Conservation (phyloP, 176 grass and related monocot species). For the Raddia guianensis region DNA sequence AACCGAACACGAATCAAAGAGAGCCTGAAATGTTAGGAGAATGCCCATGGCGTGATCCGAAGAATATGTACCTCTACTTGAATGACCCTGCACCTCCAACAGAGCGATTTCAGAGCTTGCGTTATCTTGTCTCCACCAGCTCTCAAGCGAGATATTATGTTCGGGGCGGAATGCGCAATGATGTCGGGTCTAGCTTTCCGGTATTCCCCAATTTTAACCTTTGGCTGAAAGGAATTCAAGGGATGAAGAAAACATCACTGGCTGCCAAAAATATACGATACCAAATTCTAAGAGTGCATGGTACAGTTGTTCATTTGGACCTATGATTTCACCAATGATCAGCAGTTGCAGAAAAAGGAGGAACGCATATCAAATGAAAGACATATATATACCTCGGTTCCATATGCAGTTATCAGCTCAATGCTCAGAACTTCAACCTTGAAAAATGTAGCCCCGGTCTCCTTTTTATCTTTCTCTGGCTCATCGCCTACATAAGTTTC, state of each 20-base stretch:
- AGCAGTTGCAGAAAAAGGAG: not conserved
- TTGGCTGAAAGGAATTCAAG: conserved; percentile 46
- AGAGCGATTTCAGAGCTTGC: conserved; percentile 79
- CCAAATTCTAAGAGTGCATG: not conserved
- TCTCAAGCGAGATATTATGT: conserved; percentile 79
- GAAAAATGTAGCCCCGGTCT: conserved; percentile 65
- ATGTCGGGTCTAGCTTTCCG: conserved; percentile 71
- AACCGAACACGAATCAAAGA: too few species aligned
- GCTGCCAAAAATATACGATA: not conserved
- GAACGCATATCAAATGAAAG: conserved; percentile 10
- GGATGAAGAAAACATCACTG: not conserved
- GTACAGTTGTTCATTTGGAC: not conserved
- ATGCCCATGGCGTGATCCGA: not conserved
- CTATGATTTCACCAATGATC: not conserved
- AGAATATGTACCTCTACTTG: conserved; percentile 72
- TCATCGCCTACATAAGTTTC: conserved; percentile 51
- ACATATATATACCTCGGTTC: conserved; percentile 58
- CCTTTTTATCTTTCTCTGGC: conserved; percentile 46
- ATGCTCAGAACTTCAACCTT: conserved; percentile 87
- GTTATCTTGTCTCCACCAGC: conserved; percentile 78
- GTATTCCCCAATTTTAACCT: conserved; percentile 71
- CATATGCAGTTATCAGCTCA: conserved; percentile 84
- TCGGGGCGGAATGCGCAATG: conserved; percentile 71
- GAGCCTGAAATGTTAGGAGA: too few species aligned
- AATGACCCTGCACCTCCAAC: conserved; percentile 72